phyloP scores from a whole-genome alignment of 2,329 filamentous ascomycete species.

The Fusarium drepaniforme region DNA sequence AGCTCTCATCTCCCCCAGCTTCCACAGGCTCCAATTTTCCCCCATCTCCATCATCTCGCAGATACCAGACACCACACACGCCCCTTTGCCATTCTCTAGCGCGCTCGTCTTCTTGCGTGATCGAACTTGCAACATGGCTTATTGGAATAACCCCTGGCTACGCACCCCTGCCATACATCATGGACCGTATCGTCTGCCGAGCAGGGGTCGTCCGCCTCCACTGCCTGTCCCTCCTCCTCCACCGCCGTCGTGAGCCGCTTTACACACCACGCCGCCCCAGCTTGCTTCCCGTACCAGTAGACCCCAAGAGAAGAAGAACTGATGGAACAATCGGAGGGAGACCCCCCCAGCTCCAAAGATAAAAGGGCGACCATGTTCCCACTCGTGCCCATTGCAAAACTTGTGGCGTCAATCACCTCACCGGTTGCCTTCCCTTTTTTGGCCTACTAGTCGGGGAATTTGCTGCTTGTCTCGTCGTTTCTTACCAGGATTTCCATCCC shows the following conservation, averaged over 20 bases:
- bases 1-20: background rate
- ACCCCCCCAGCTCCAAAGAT: constrained; percentile 14
- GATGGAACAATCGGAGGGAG: background rate
- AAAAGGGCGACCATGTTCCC: constrained; percentile 32
- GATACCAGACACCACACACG: constrained; percentile 2
- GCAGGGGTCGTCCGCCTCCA: background rate
- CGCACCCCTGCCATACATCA: constrained; percentile 19
- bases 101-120: constrained; percentile 23
- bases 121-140: constrained; percentile 25
- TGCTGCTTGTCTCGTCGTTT: constrained; percentile 22
- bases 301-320: background rate
- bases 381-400: constrained; percentile 40
- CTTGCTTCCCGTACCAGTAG: background rate
- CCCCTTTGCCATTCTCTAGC: constrained; percentile 13
- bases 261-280: constrained; percentile 15
- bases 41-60: constrained; percentile 25
- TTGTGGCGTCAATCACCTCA: constrained; percentile 46
- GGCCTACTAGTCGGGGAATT: constrained; percentile 28
- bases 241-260: constrained; percentile 24
- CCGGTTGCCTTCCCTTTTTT: constrained; percentile 32
- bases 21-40: background rate
- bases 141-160: constrained; percentile 39
- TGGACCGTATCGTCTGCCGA: background rate
- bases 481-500: constrained; percentile 21
- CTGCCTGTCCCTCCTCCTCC: constrained; percentile 1